Conservation (phyloP, 2,329 filamentous ascomycete species). For the Fusarium sp. region DNA sequence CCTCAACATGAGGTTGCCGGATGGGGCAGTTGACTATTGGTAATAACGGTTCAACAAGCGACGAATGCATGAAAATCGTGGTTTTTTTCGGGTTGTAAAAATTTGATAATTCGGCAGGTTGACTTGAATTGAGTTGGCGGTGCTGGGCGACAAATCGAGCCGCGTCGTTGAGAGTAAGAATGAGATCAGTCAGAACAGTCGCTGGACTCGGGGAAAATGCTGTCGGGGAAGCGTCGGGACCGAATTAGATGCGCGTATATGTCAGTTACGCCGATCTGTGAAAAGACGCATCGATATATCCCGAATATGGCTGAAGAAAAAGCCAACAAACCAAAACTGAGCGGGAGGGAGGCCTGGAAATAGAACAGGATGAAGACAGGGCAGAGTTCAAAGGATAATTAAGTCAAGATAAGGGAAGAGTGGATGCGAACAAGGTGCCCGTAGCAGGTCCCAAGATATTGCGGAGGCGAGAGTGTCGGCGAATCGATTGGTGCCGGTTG, state of each 20-base stretch:
- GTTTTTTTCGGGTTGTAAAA: not conserved
- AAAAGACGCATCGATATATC: slow-evolving; percentile 1
- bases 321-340: slow-evolving; percentile 6
- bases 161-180: not conserved
- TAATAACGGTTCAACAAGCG: slow-evolving; percentile 25
- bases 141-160: not conserved
- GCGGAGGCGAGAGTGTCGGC: slow-evolving; percentile 47
- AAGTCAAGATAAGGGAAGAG: slow-evolving; percentile 41
- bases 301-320: slow-evolving; percentile 14
- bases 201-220: slow-evolving; percentile 9
- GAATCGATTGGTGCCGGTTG: slow-evolving; percentile 43
- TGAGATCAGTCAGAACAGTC: slow-evolving; percentile 2
- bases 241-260: slow-evolving; percentile 3
- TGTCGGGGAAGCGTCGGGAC: slow-evolving; percentile 9
- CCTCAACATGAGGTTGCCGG: slow-evolving; percentile 41
- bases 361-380: slow-evolving; percentile 27
- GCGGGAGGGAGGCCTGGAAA: slow-evolving; percentile 13
- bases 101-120: slow-evolving; percentile 1
- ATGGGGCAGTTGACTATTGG: slow-evolving; percentile 35
- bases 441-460: slow-evolving; percentile 48
- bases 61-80: slow-evolving; percentile 46
- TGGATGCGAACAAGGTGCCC: slow-evolving; percentile 43
- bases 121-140: slow-evolving; percentile 2
- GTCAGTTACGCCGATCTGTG: slow-evolving; percentile 3
- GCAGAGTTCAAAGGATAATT: slow-evolving; percentile 25